phyloP scores from a whole-genome alignment of 2,329 filamentous ascomycete genomes.

The Berkeleyomyces basicola region DNA sequence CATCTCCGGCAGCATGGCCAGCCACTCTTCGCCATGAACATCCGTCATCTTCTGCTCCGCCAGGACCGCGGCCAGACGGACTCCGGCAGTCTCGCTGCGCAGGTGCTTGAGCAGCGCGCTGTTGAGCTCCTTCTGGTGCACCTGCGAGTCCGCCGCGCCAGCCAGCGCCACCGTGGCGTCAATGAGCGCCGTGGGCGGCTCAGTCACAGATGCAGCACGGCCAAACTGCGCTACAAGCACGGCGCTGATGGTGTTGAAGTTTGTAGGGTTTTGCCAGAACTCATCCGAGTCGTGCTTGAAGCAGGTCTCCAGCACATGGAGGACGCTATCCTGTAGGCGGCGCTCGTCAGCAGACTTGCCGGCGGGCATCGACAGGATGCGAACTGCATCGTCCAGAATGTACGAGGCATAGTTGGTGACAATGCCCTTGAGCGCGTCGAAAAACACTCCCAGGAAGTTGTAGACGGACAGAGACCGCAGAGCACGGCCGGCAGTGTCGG shows the following conservation, averaged over 20 bases:
- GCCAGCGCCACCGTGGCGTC: conserved; percentile 68
- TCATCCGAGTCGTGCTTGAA: conserved; percentile 86
- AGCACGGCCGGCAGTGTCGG: conserved; percentile 38
- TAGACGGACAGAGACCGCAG: conserved; percentile 62
- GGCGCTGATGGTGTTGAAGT: conserved; percentile 57
- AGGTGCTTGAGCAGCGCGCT: conserved; percentile 59
- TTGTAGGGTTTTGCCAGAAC: conserved; percentile 86
- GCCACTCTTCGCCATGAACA: conserved; percentile 80
- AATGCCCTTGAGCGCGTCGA: conserved; percentile 76
- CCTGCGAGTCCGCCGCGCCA: conserved; percentile 61
- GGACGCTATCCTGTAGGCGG: conserved; percentile 49
- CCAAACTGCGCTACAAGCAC: conserved; percentile 52
- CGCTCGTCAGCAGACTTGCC: conserved; percentile 30
- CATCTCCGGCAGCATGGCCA: conserved; percentile 84
- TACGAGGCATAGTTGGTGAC: conserved; percentile 86
- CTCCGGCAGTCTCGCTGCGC: conserved; percentile 51
- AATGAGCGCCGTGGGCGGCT: conserved; percentile 39
- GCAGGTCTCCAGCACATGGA: conserved; percentile 54
- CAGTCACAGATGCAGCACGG: conserved; percentile 16
- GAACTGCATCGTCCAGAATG: conserved; percentile 57
- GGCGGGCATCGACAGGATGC: conserved; percentile 35
- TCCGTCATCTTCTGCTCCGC: conserved; percentile 68
- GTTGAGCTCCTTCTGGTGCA: conserved; percentile 87
- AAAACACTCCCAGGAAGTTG: conserved; percentile 64
- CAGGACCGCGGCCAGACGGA: conserved; percentile 67